phyloP scores from a whole-genome alignment of 352 stramenopile species.

The Phytopythium vexans region DNA sequence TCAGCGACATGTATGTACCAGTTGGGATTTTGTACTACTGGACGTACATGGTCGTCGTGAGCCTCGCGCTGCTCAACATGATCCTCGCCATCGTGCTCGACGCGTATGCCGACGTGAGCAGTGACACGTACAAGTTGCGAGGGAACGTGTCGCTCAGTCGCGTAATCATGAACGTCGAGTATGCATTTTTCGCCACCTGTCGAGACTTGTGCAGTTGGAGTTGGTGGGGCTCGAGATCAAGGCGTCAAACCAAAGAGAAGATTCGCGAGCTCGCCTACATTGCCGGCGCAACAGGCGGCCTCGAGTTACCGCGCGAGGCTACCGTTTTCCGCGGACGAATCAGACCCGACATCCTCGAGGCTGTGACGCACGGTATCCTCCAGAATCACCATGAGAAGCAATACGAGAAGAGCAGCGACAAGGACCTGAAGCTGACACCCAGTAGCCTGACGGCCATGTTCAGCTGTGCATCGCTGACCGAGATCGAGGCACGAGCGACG shows the following conservation, averaged over 20 bases:
- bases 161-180: conserved; percentile 24
- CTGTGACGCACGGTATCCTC: conserved; percentile 7
- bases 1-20: conserved; percentile 27
- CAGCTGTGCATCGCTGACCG: conserved; percentile 11
- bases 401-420: neutral
- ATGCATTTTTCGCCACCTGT: conserved; percentile 8
- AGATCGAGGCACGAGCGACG: conserved; percentile 17
- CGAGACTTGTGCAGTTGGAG: conserved; percentile 10
- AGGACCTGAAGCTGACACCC: conserved; percentile 8
- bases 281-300: neutral
- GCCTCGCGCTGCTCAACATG: conserved; percentile 60
- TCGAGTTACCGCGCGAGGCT: conserved; percentile 7
- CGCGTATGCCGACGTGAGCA: conserved; percentile 46
- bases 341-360: conserved; percentile 13
- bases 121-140: conserved; percentile 22
- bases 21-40: conserved; percentile 55
- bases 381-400: conserved; percentile 1
- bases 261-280: conserved; percentile 3
- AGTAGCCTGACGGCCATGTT: conserved; percentile 17
- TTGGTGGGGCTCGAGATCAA: conserved; percentile 1
- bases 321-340: conserved; percentile 22
- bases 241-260: conserved; percentile 7
- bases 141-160: conserved; percentile 20
- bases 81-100: conserved; percentile 62
- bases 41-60: conserved; percentile 51